phyloP scores from a whole-genome alignment of 2,329 filamentous ascomycete species.

The Rhynchosporium graminicola region DNA sequence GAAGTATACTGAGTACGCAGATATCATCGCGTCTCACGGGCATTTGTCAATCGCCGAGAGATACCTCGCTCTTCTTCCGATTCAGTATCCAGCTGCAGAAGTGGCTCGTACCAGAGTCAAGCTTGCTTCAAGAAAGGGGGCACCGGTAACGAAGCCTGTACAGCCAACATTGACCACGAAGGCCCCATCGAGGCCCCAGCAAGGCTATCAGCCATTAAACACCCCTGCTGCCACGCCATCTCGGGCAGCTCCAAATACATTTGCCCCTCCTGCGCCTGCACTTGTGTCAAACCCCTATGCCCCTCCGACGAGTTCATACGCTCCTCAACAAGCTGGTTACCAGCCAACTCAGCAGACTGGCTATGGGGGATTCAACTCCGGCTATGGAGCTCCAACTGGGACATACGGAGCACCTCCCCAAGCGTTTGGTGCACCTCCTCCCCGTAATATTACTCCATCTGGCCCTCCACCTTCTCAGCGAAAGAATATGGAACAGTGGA shows the following conservation, averaged over 20 bases:
- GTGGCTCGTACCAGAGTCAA: conserved; percentile 82
- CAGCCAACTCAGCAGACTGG: conserved; percentile 41
- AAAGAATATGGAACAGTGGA: conserved; percentile 82
- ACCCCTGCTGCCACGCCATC: conserved; percentile 38
- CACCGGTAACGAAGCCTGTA: conserved; percentile 41
- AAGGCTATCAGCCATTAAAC: conserved; percentile 53
- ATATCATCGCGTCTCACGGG: conserved; percentile 89
- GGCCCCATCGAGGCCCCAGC: conserved; percentile 47
- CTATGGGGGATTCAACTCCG: conserved; percentile 33
- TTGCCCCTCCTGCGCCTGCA: conserved; percentile 47
- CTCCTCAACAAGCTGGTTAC: conserved; percentile 44
- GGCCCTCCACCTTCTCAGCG: conserved; percentile 65
- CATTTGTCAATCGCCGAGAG: conserved; percentile 84
- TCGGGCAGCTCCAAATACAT: conserved; percentile 48
- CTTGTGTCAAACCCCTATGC: conserved; percentile 51
- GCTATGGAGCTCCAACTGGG: conserved; percentile 34
- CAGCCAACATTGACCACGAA: conserved; percentile 43
- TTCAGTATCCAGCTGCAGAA: conserved; percentile 82
- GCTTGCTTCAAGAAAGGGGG: conserved; percentile 71
- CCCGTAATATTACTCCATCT: conserved; percentile 66
- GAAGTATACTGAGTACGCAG: conserved; percentile 96
- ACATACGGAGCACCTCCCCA: conserved; percentile 40
- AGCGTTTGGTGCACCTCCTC: conserved; percentile 55
- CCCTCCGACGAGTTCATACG: conserved; percentile 42
- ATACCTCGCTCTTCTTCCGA: conserved; percentile 85